Percentiles rank a stretch among this genome's conserved stretches.
Evolutionary conservation across 1,284 basidiomycete species (phyloP).

Genomic region (Puccinia hordei): DNA sequence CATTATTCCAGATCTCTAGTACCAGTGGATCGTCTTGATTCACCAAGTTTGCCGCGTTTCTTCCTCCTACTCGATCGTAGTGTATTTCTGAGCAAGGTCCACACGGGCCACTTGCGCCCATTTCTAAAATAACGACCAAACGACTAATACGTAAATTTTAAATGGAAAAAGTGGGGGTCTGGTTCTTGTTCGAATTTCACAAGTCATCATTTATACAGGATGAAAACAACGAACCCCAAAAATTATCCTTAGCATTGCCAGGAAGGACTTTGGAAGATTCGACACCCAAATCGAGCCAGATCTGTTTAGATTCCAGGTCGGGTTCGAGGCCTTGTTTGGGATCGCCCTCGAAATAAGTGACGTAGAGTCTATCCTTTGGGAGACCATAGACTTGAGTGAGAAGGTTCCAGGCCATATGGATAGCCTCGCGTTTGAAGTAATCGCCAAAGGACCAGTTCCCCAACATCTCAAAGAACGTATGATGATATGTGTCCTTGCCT

Average conservation of each 20-base stretch:
- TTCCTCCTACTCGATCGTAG: slow-evolving; percentile 48
- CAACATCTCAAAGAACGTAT: slow-evolving; percentile 51
- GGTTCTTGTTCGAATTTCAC: neutral
- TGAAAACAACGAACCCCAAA: slow-evolving; percentile 37
- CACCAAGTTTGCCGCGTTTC: slow-evolving; percentile 41
- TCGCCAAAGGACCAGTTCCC: slow-evolving; percentile 51
- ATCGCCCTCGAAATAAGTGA: slow-evolving; percentile 50
- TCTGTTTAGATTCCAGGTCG: slow-evolving; percentile 44
- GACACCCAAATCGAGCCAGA: slow-evolving; percentile 45
- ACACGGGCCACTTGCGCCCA: slow-evolving; percentile 49
- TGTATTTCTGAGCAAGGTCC: slow-evolving; percentile 51
- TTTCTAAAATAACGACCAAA: slow-evolving; percentile 37
- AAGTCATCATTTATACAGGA: neutral
- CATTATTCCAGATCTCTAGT: slow-evolving; percentile 50
- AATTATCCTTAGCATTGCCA: slow-evolving; percentile 50
- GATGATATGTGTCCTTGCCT: slow-evolving; percentile 50
- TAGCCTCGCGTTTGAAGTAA: slow-evolving; percentile 47
- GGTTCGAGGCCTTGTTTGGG: slow-evolving; percentile 19
- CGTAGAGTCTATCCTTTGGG: slow-evolving; percentile 45
- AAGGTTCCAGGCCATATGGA: slow-evolving; percentile 37
- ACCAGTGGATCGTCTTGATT: slow-evolving; percentile 50
- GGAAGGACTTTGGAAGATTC: slow-evolving; percentile 29
- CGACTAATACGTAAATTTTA: too few relatives aligned
- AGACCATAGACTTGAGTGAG: slow-evolving; percentile 34
- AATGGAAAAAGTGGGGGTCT: too few relatives aligned